Evolutionary conservation across 208 protist genomes (phyloP), one percentile per base, ranked within the genome.

Genomic region (Acanthamoeba castellanii): DNA sequence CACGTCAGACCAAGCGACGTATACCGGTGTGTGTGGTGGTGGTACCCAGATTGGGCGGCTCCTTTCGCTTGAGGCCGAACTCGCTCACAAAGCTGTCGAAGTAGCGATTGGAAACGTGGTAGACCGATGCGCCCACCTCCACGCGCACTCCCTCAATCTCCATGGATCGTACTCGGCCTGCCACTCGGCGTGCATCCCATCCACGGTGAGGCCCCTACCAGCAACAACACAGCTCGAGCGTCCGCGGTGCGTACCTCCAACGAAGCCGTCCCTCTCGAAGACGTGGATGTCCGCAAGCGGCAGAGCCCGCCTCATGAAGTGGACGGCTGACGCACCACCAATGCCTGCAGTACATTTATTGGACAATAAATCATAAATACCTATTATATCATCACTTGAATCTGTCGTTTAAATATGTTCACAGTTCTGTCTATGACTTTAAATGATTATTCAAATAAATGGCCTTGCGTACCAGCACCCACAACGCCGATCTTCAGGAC

Each of bases 101-200:
- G 50, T 68, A 89, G 52, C 55, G 18, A n/a, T 89, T 89, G 82
- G 52, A 89, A 20, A 59, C 50, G 50, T 89, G 82, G 52, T 89
- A 89, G 47, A 89, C 37, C n/a, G 82, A 89, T 9, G 52, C 82
- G n/a, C 82, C 82, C 13, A 45, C n/a, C n/a, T 89, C 82, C 13
- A 89, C 27, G 47, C 55, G 82, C 82, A 16, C 27, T 27, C 82
- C 82, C 32, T 89, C 82, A 16, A 89, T 59, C 50, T 66, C 82
- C n/a, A 37, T 47, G 0, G 47, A 59, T 3, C 55, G 82, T 5
- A 89, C 52, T 7, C 82, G 82, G 13, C 82, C 82, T 82, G 13
- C 55, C 52, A 30, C 8, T 72, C 9, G 9, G n/a, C 7, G 8
- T 8, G 9, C 59, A n/a, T 18, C 7, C 59, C 11, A 5, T n/a